A percentile compares a stretch with the other conserved stretches of the same genome.
phyloP scores from a whole-genome alignment of 2,329 filamentous ascomycete genomes.

The Cryphonectria naterciae region DNA sequence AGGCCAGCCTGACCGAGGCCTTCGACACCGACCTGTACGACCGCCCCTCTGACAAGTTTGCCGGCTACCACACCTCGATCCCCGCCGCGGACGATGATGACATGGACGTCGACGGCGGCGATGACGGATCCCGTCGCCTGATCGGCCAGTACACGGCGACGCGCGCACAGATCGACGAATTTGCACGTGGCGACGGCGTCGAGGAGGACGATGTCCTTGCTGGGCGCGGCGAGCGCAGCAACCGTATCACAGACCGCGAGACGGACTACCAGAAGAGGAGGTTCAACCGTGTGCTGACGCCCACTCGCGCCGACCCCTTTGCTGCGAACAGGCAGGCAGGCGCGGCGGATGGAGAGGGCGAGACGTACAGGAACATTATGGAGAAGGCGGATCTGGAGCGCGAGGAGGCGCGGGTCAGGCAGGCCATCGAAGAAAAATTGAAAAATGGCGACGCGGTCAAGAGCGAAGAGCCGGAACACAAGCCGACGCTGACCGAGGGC shows the following conservation, averaged over 20 bases:
- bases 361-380: constrained; percentile 91
- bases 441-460: constrained; percentile 60
- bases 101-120: constrained; percentile 75
- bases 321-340: constrained; percentile 73
- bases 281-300: constrained; percentile 85
- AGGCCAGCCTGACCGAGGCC: constrained; percentile 86
- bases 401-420: constrained; percentile 86
- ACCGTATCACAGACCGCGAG: constrained; percentile 88
- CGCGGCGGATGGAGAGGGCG: constrained; percentile 64
- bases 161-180: constrained; percentile 90
- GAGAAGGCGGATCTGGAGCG: constrained; percentile 85
- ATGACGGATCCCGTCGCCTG: constrained; percentile 73
- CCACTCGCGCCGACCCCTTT: constrained; percentile 84
- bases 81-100: constrained; percentile 79
- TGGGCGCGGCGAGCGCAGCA: constrained; percentile 82
- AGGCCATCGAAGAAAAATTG: constrained; percentile 75
- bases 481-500: constrained; percentile 74
- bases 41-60: constrained; percentile 76
- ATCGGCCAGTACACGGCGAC: constrained; percentile 97
- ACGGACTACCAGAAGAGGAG: constrained; percentile 97
- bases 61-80: constrained; percentile 90
- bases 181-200: constrained; percentile 80
- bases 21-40: constrained; percentile 91
- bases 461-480: constrained; percentile 64
- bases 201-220: constrained; percentile 91